These are phyloP conservation scores for Picocystis sp. DNA, from an alignment of 163 green algal genomes.

Conservation along the genomic window DNA sequence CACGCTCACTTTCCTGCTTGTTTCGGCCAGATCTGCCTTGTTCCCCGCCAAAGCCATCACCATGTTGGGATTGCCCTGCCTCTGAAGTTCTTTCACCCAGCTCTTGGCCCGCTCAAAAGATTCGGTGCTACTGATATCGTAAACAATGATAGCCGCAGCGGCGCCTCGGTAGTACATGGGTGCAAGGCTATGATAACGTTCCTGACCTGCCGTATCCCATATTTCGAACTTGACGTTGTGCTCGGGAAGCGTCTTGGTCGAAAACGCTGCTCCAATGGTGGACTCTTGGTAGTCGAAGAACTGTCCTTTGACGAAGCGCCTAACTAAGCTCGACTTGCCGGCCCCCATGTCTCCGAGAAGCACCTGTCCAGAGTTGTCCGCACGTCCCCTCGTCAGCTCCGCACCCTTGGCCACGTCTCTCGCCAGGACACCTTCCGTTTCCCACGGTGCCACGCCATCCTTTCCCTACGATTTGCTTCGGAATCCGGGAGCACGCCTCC, in stretches of 20 bases:
- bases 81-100: slow-evolving; percentile 86
- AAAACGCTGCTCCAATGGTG: slow-evolving; percentile 93
- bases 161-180: slow-evolving; percentile 98
- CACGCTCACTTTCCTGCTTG: slow-evolving; percentile 9
- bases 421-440: too few relatives aligned
- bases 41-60: slow-evolving; percentile 91
- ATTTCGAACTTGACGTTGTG: slow-evolving; percentile 99
- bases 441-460: too few relatives aligned
- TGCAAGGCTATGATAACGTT: slow-evolving; percentile 91
- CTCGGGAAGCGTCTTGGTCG: slow-evolving; percentile 91
- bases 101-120: slow-evolving; percentile 84
- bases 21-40: slow-evolving; percentile 76
- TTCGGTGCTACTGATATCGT: slow-evolving; percentile 79
- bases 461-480: too few relatives aligned
- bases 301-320: slow-evolving; percentile 90
- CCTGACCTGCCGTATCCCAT: slow-evolving; percentile 62
- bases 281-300: slow-evolving; percentile 98
- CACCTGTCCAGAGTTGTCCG: slow-evolving; percentile 31
- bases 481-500: too few relatives aligned
- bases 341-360: slow-evolving; percentile 93
- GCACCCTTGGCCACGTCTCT: too few relatives aligned
- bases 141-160: slow-evolving; percentile 91
- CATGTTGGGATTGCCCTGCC: slow-evolving; percentile 70
- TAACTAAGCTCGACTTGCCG: slow-evolving; percentile 84
- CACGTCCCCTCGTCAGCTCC: too few relatives aligned